Evolutionary conservation across 257 asterid genomes (phyloP).

Genomic region (Sherardia arvensis): DNA sequence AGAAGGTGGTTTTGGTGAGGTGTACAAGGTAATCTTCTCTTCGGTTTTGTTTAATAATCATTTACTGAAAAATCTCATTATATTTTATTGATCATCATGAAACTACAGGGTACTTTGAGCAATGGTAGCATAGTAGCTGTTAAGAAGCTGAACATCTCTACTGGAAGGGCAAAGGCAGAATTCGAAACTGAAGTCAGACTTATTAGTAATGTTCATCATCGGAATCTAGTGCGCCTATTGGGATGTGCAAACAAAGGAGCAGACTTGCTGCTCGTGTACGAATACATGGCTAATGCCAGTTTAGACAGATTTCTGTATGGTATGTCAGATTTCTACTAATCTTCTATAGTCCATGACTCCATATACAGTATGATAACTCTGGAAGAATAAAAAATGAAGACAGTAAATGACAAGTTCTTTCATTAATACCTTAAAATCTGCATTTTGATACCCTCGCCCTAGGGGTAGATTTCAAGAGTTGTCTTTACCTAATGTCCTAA

Average conservation of each 20-base stretch:
- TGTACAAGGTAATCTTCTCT: constrained; percentile 44
- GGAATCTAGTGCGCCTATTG: constrained; percentile 68
- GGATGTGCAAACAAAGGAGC: constrained; percentile 68
- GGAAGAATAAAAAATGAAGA: not conserved
- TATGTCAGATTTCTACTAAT: constrained; percentile 3
- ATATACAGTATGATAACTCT: not conserved
- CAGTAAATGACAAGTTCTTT: not conserved
- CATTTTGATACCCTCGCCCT: not conserved
- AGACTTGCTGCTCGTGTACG: constrained; percentile 57
- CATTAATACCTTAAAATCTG: not conserved
- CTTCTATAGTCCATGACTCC: not conserved
- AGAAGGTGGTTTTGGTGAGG: constrained; percentile 80
- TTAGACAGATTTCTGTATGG: constrained; percentile 65
- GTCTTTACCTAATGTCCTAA: not conserved
- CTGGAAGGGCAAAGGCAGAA: constrained; percentile 52
- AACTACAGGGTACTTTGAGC: constrained; percentile 54
- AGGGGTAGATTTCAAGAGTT: not conserved
- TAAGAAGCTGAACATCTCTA: constrained; percentile 43
- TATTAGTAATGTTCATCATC: constrained; percentile 82
- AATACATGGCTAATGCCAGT: constrained; percentile 81
- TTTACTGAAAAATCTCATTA: not conserved
- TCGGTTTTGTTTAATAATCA: no score
- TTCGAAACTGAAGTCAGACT: constrained; percentile 79
- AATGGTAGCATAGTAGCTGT: constrained; percentile 69
- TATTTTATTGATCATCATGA: not conserved